A percentile compares a stretch with the other conserved stretches of the same genome.
Conservation (phyloP, 139 green algal species). For the Chlorella sp. region DNA sequence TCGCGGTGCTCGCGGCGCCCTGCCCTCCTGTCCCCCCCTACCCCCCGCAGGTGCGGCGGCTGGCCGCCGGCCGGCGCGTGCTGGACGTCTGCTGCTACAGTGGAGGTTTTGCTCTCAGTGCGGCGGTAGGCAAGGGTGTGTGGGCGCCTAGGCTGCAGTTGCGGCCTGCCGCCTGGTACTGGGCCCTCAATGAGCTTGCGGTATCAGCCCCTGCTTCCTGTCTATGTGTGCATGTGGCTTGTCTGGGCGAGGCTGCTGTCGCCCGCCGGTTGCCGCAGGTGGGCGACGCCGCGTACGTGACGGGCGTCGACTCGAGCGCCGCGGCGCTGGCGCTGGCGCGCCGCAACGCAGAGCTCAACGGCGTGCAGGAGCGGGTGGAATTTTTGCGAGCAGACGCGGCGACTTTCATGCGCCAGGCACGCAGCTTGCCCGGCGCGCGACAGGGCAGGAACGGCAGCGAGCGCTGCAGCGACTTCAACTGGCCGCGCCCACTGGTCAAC, state of each 20-base stretch:
- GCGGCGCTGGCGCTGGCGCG: slow-evolving; percentile 69
- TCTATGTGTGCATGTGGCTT: too few species aligned
- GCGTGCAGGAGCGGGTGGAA: slow-evolving; percentile 36
- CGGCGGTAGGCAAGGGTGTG: slow-evolving; percentile 33
- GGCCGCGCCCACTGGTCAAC: too few species aligned
- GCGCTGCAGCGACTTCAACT: too few species aligned
- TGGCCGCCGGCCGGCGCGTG: slow-evolving; percentile 58
- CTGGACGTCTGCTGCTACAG: slow-evolving; percentile 95
- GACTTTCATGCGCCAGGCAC: slow-evolving; percentile 67
- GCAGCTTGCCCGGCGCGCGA: too few species aligned
- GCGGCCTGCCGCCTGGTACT: not conserved
- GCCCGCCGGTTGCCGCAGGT: too few species aligned
- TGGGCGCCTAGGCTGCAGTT: slow-evolving; percentile 14
- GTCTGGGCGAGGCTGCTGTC: too few species aligned
- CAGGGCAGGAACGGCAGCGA: too few species aligned
- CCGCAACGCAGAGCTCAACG: slow-evolving; percentile 80
- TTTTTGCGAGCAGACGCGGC: slow-evolving; percentile 71
- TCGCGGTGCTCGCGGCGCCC: too few species aligned
- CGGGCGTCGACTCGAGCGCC: slow-evolving; percentile 69
- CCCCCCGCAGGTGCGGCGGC: slow-evolving; percentile 54
- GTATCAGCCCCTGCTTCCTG: too few species aligned
- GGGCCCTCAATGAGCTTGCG: too few species aligned
- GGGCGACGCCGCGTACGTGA: slow-evolving; percentile 5
- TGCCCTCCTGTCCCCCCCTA: too few species aligned
- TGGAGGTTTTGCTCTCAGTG: slow-evolving; percentile 64